Evolutionary conservation across 2,329 filamentous ascomycete species (phyloP).

Genomic region (Ceratocystis diversiconidia): DNA sequence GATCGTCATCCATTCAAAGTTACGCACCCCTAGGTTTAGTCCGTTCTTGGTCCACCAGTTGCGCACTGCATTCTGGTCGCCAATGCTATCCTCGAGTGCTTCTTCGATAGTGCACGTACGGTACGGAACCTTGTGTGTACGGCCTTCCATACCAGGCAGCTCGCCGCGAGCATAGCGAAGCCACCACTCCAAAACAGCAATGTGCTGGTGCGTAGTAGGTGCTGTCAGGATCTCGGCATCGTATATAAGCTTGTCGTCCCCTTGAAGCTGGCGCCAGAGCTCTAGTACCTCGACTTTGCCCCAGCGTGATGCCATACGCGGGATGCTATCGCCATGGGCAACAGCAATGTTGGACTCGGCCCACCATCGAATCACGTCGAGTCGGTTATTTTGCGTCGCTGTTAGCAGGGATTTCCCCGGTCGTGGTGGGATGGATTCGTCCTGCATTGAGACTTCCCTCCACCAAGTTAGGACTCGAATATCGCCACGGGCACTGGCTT

Average conservation of each 20-base stretch:
- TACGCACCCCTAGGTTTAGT: conserved; percentile 64
- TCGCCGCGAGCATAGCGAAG: conserved; percentile 49
- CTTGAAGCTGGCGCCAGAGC: conserved; percentile 61
- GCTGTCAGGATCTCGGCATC: conserved; percentile 73
- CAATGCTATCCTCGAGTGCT: conserved; percentile 74
- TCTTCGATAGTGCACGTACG: conserved; percentile 94
- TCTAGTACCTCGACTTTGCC: conserved; percentile 75
- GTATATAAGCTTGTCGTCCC: conserved; percentile 53
- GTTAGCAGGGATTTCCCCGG: conserved; percentile 73
- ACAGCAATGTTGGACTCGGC: conserved; percentile 66
- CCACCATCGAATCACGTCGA: conserved; percentile 76
- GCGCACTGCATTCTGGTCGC: conserved; percentile 57
- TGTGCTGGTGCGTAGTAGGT: conserved; percentile 74
- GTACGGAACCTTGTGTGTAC: conserved; percentile 64
- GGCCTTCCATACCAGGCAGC: conserved; percentile 39
- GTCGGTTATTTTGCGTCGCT: conserved; percentile 69
- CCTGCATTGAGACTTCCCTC: conserved; percentile 53
- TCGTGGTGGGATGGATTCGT: conserved; percentile 49
- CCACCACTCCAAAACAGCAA: conserved; percentile 87
- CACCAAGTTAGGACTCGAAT: conserved; percentile 88
- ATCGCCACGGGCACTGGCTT: conserved; percentile 71
- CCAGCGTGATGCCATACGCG: conserved; percentile 70
- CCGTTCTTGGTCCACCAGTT: conserved; percentile 83
- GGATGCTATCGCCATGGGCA: conserved; percentile 65
- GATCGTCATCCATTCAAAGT: conserved; percentile 79